Evolutionary conservation across 495 filamentous ascomycete species (phyloP).

Genomic region (Talaromyces adpressus): DNA sequence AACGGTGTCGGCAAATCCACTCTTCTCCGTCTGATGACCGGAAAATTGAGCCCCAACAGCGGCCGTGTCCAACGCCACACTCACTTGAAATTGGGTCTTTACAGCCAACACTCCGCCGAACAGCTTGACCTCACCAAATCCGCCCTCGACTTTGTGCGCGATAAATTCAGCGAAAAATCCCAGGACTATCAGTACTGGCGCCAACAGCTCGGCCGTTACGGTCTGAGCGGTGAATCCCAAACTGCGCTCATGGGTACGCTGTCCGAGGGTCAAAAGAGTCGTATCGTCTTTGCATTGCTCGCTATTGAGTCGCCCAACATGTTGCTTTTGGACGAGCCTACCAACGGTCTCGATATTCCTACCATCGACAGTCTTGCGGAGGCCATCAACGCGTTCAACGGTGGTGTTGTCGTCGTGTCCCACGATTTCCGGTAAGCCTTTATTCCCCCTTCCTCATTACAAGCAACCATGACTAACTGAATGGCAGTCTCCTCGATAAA

Average conservation of each 20-base stretch:
- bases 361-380: slow-evolving; percentile 97
- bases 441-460: background rate
- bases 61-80: slow-evolving; percentile 87
- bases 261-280: slow-evolving; percentile 93
- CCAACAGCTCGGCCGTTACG: slow-evolving; percentile 92
- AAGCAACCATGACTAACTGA: slow-evolving; percentile 15
- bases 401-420: slow-evolving; percentile 95
- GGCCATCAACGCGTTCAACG: slow-evolving; percentile 91
- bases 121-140: slow-evolving; percentile 98
- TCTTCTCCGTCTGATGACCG: slow-evolving; percentile 93
- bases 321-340: slow-evolving; percentile 95
- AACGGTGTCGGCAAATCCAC: slow-evolving; percentile 99
- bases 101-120: slow-evolving; percentile 96
- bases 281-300: slow-evolving; percentile 95
- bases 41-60: slow-evolving; percentile 77
- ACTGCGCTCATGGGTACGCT: slow-evolving; percentile 96
- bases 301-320: slow-evolving; percentile 97
- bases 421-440: slow-evolving; percentile 99
- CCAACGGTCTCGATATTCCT: slow-evolving; percentile 98
- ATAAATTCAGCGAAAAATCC: slow-evolving; percentile 80
- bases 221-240: slow-evolving; percentile 84
- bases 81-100: slow-evolving; percentile 95
- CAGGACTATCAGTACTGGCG: slow-evolving; percentile 99
- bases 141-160: slow-evolving; percentile 92
- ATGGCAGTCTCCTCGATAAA: slow-evolving; percentile 82